Percentiles rank a stretch among this genome's conserved stretches.
These are phyloP conservation scores for Byssochlamys sp. DNA, from an alignment of 2,329 filamentous ascomycete species.

Conservation along the genomic window DNA sequence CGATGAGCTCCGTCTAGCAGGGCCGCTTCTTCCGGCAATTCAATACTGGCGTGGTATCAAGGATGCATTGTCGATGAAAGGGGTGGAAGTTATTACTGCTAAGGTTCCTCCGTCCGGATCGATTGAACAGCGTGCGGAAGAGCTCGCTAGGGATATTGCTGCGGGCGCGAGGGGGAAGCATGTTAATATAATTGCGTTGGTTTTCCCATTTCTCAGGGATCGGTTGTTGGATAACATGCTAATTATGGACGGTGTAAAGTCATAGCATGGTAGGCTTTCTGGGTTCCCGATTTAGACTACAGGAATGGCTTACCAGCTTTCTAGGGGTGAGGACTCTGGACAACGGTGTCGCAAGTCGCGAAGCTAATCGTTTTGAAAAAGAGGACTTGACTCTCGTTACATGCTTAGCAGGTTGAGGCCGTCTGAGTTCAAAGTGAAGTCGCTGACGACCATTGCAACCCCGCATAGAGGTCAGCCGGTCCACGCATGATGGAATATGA, in stretches of 20 bases:
- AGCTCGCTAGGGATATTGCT: conserved; percentile 45
- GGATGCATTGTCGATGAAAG: conserved; percentile 47
- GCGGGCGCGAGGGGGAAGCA: conserved; percentile 45
- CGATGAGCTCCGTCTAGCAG: conserved; percentile 50
- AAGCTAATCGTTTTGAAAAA: conserved; percentile 17
- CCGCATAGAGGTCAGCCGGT: conserved; percentile 44
- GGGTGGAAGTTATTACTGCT: conserved; percentile 53
- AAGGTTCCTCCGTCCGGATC: conserved; percentile 50
- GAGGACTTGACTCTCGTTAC: conserved; percentile 54
- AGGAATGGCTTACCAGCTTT: conserved; percentile 3
- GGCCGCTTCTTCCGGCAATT: conserved; percentile 46
- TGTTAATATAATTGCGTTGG: conserved; percentile 57
- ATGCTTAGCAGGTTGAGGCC: conserved; percentile 53
- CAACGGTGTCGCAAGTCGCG: background rate
- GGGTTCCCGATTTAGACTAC: background rate
- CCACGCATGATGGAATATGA: background rate
- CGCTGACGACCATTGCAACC: conserved; percentile 53
- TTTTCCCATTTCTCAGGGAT: conserved; percentile 5
- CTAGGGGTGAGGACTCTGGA: conserved; percentile 22
- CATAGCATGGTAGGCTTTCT: conserved; percentile 39
- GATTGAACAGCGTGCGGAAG: conserved; percentile 49
- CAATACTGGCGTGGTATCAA: conserved; percentile 58
- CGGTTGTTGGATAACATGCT: background rate
- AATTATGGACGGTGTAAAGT: conserved; percentile 14
- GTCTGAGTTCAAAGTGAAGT: conserved; percentile 64